Evolutionary conservation across 2,329 filamentous ascomycete genomes (phyloP).

Genomic region (Alternaria sp.): DNA sequence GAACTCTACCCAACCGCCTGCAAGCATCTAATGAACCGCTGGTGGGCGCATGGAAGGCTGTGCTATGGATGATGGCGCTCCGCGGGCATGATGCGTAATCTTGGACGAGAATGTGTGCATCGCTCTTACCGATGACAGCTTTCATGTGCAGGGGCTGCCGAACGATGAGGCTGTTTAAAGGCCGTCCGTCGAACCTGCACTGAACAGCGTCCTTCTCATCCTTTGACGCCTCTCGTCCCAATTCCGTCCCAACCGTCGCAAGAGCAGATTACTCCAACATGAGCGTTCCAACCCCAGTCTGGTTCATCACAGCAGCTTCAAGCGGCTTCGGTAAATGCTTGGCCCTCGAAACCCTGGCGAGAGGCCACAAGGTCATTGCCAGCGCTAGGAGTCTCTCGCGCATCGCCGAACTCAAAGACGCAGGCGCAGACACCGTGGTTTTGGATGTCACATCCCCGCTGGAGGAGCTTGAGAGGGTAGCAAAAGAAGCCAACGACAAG

Average conservation of each 20-base stretch:
- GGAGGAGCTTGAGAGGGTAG: conserved; percentile 43
- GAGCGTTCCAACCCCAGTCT: conserved; percentile 37
- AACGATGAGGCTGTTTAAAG: not conserved
- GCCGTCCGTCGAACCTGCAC: too few species aligned
- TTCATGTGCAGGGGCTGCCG: not conserved
- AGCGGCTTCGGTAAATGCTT: conserved; percentile 57
- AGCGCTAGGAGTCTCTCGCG: conserved; percentile 51
- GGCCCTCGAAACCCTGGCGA: conserved; percentile 51
- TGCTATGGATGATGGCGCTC: not conserved
- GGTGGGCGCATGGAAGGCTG: not conserved
- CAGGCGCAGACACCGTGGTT: conserved; percentile 45
- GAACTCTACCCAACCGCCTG: not conserved
- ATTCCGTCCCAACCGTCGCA: not conserved
- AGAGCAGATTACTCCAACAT: not conserved
- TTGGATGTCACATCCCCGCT: conserved; percentile 53
- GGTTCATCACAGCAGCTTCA: conserved; percentile 60
- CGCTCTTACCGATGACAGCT: not conserved
- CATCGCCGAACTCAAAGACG: conserved; percentile 43
- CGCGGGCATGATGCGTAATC: not conserved
- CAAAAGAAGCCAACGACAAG: conserved; percentile 47
- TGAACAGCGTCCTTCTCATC: not conserved
- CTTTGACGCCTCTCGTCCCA: not conserved
- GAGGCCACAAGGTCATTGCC: conserved; percentile 58
- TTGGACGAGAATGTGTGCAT: not conserved
- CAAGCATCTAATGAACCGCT: not conserved